These are phyloP conservation scores for Pleodorina starrii DNA, from an alignment of 139 green algal species.

Conservation along the genomic window DNA sequence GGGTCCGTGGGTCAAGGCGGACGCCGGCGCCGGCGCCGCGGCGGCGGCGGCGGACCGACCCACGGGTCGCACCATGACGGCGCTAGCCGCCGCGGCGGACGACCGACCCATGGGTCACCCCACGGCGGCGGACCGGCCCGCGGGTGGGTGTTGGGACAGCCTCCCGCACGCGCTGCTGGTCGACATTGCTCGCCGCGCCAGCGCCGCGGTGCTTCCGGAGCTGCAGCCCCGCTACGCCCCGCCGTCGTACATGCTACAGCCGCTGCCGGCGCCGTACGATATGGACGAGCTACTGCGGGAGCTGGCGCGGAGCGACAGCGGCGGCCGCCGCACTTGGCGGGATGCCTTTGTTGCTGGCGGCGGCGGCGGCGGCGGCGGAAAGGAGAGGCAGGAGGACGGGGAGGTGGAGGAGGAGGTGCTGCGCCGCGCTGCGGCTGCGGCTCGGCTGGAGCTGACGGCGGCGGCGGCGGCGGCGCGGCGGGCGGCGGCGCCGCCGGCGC, in stretches of 20 bases:
- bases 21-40: background rate
- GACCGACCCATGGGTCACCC: background rate
- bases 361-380: background rate
- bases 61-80: background rate
- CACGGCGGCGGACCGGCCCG: background rate
- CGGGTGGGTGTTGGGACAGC: background rate
- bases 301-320: background rate
- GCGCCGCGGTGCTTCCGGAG: background rate
- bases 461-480: background rate
- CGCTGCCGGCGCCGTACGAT: slow-evolving; percentile 20
- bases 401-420: background rate
- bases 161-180: slow-evolving; percentile 5
- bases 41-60: background rate
- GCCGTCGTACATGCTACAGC: slow-evolving; percentile 21
- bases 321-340: too few relatives aligned
- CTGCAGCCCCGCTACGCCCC: slow-evolving; percentile 4
- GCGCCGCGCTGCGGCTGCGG: background rate
- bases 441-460: background rate
- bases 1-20: too few relatives aligned
- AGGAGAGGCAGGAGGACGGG: background rate
- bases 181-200: background rate
- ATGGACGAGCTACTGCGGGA: background rate
- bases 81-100: background rate
- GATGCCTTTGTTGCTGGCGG: too few relatives aligned
- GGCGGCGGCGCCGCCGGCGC: slow-evolving; percentile 20